Evolutionary conservation across 805 yeast genomes (phyloP).

Genomic region (Yarrowia phangngaensis): DNA sequence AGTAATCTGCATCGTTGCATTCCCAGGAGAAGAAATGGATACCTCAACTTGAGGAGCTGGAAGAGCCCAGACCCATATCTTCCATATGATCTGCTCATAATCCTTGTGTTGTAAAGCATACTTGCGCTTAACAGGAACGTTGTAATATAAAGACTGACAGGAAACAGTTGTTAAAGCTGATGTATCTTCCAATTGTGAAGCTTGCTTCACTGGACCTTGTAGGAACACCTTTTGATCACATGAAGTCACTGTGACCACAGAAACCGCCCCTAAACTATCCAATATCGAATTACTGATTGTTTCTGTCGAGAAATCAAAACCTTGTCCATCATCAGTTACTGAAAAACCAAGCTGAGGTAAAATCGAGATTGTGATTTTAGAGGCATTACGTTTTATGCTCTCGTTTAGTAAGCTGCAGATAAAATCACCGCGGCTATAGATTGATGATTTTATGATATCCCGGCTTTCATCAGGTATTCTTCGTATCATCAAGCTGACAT

Average conservation of each 20-base stretch:
- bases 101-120: conserved; percentile 14
- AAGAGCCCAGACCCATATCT: not conserved
- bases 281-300: no score
- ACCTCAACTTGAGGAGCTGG: not conserved
- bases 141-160: conserved; percentile 12
- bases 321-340: not conserved
- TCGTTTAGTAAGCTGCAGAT: not conserved
- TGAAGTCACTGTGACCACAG: conserved; percentile 3
- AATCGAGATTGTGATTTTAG: not conserved
- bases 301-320: not conserved
- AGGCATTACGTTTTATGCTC: not conserved
- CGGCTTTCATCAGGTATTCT: conserved; percentile 17
- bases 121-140: conserved; percentile 20
- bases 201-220: not conserved
- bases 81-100: not conserved
- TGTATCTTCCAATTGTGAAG: not conserved
- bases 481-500: no score
- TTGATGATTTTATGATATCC: conserved; percentile 10
- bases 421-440: conserved; percentile 1
- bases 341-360: conserved; percentile 1
- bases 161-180: not conserved
- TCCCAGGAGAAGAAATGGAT: not conserved
- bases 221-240: not conserved
- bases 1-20: not conserved
- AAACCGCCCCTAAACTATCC: not conserved